A percentile compares a stretch with the other conserved stretches of the same genome.
Evolutionary conservation across 139 green algal genomes (phyloP).

Genomic region (Eudorina sp.): DNA sequence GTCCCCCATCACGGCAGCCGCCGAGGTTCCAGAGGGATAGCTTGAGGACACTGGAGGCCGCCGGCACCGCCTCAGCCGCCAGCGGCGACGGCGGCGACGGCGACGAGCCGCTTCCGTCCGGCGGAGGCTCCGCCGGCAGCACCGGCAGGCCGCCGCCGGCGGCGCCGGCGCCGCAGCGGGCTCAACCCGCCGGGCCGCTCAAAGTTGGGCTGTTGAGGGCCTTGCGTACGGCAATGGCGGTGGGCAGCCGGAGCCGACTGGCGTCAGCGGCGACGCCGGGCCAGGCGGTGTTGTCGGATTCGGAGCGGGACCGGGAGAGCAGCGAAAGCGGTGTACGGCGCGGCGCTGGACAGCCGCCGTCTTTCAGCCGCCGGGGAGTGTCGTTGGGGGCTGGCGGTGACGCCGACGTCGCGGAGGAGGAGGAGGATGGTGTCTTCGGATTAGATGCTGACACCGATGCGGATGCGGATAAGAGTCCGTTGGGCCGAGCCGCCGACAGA

Average conservation of each 20-base stretch:
- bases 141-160: no score
- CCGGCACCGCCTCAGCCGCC: background rate
- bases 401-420: no score
- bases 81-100: background rate
- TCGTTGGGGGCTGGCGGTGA: no score
- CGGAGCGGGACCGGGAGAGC: background rate
- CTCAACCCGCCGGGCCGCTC: background rate
- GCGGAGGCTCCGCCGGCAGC: no score
- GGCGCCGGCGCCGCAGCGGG: background rate
- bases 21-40: conserved; percentile 11
- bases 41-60: background rate
- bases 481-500: no score
- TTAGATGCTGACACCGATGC: background rate
- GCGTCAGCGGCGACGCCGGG: background rate
- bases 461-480: background rate
- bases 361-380: conserved; percentile 8
- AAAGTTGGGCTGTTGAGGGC: background rate
- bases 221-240: background rate
- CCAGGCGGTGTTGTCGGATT: background rate
- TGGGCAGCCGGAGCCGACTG: background rate
- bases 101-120: background rate
- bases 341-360: background rate
- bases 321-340: background rate
- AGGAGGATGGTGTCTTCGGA: no score
- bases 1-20: background rate